Evolutionary conservation across 108 stramenopile genomes (phyloP).

Genomic region (Conticribra guillardii): DNA sequence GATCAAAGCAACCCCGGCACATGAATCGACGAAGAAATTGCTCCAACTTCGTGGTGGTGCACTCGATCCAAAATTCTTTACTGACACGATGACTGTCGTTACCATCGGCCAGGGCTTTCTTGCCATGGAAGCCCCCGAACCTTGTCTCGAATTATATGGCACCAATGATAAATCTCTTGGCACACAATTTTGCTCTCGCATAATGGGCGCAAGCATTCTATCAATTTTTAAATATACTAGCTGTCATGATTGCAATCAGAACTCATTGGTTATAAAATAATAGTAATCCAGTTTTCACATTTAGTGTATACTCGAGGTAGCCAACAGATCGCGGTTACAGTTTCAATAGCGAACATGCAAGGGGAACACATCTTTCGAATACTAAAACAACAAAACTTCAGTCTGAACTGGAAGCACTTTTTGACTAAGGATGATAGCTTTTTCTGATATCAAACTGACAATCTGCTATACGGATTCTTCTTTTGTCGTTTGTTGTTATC

Average conservation of each 20-base stretch:
- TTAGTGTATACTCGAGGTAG: no score
- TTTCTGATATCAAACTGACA: constrained; percentile 11
- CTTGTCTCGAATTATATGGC: neutral
- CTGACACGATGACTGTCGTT: neutral
- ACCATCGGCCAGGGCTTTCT: neutral
- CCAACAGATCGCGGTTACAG: no score
- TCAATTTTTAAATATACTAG: no score
- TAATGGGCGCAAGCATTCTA: neutral
- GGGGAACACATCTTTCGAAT: no score
- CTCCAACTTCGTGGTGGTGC: neutral
- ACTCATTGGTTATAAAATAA: neutral
- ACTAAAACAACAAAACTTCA: no score
- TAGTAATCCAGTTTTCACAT: neutral
- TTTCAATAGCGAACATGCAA: no score
- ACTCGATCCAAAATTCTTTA: neutral
- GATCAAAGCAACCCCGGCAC: neutral
- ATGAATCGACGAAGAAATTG: neutral
- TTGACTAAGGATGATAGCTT: no score
- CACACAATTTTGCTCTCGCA: neutral
- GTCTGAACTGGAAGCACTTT: no score
- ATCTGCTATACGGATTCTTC: constrained; percentile 37
- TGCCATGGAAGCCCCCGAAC: neutral
- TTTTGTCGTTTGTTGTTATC: constrained; percentile 33
- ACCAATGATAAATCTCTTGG: neutral
- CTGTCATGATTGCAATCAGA: neutral